Conservation (phyloP, 116 monocot genomes). For the Phalaenopsis hybrid region DNA sequence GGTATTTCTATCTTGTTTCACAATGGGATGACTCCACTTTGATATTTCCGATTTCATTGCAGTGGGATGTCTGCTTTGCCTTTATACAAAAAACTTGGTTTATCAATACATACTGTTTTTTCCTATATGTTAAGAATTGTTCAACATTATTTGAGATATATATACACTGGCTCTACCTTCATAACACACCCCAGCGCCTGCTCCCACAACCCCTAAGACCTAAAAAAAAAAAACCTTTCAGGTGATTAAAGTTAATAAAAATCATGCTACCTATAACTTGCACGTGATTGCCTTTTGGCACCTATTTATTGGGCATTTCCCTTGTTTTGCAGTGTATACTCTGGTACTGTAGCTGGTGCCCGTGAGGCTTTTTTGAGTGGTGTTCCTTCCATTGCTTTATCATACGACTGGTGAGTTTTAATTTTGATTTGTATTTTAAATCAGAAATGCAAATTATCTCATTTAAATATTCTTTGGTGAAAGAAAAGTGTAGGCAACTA, state of each 20-base stretch:
- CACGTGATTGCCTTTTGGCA: background rate
- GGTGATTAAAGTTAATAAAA: background rate
- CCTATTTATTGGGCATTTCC: background rate
- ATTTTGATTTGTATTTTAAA: conserved; percentile 3
- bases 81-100: background rate
- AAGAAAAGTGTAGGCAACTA: background rate
- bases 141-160: background rate
- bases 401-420: conserved; percentile 70
- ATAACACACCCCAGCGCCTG: background rate
- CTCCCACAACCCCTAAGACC: too few relatives aligned
- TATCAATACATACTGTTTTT: background rate
- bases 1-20: background rate
- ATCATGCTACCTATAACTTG: background rate
- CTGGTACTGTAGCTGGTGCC: conserved; percentile 91
- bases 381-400: conserved; percentile 69
- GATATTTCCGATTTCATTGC: background rate
- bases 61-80: background rate
- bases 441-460: background rate
- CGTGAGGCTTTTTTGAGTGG: conserved; percentile 87
- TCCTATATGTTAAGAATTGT: background rate
- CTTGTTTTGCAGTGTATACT: conserved; percentile 49
- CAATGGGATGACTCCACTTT: background rate
- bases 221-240: background rate
- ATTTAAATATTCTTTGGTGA: background rate
- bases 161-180: background rate